Conservation (phyloP, 257 asterid species). For the Cruciata laevipes region DNA sequence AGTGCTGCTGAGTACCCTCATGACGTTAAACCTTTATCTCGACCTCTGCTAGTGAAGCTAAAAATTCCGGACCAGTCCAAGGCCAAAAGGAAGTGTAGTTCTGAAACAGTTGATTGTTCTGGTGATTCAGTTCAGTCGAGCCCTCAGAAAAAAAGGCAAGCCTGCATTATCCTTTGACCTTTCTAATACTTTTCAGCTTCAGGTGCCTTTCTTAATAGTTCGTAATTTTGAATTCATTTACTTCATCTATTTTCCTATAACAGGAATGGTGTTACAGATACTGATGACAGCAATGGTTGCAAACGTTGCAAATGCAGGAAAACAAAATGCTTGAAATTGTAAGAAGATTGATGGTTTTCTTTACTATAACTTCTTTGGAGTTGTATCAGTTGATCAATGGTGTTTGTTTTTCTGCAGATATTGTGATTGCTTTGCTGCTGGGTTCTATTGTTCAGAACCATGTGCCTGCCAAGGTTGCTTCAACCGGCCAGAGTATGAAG, state of each 20-base stretch:
- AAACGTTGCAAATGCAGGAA: slow-evolving; percentile 77
- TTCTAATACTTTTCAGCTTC: neutral
- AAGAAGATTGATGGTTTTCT: slow-evolving; percentile 25
- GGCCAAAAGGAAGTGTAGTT: slow-evolving; percentile 27
- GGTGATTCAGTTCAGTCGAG: slow-evolving; percentile 36
- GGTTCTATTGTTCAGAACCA: slow-evolving; percentile 55
- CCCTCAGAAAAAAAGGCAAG: slow-evolving; percentile 60
- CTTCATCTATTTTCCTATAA: slow-evolving; percentile 16
- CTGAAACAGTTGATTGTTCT: slow-evolving; percentile 25
- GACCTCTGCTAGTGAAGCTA: slow-evolving; percentile 26
- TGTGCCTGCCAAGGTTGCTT: slow-evolving; percentile 77
- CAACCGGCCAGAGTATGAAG: slow-evolving; percentile 58
- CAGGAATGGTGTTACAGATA: slow-evolving; percentile 46
- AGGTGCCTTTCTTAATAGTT: slow-evolving; percentile 5
- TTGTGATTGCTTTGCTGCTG: slow-evolving; percentile 85
- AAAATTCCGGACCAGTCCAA: slow-evolving; percentile 29
- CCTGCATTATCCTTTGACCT: neutral
- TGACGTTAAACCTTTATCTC: slow-evolving; percentile 24
- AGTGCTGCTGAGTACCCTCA: slow-evolving; percentile 23
- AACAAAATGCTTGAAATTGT: slow-evolving; percentile 78
- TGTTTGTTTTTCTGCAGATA: slow-evolving; percentile 43
- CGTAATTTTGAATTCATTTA: slow-evolving; percentile 2
- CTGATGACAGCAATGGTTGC: slow-evolving; percentile 42
- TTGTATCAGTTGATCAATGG: slow-evolving; percentile 10
- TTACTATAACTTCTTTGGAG: slow-evolving; percentile 11